These are phyloP conservation scores for Ceratobasidium sp. DNA, from an alignment of 1,284 basidiomycete genomes.

Conservation along the genomic window DNA sequence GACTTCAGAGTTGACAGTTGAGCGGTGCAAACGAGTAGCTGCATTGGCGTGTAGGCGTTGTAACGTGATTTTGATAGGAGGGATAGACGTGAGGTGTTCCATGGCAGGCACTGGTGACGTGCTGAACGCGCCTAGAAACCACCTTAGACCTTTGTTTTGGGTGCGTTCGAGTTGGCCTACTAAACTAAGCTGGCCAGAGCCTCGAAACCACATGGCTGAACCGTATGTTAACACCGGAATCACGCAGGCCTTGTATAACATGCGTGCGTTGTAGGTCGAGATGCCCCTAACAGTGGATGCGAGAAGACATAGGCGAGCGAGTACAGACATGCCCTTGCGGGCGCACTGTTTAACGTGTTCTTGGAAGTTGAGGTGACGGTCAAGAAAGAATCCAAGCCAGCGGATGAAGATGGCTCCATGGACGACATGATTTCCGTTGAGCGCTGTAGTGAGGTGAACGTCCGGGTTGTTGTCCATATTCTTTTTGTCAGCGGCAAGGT, in stretches of 20 bases:
- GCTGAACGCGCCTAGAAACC: not conserved
- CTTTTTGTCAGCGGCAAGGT: not conserved
- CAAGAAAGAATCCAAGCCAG: slow-evolving; percentile 40
- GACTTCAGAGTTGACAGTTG: not conserved
- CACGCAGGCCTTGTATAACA: not conserved
- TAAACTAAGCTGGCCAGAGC: too few species aligned
- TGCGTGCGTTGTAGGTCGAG: not conserved
- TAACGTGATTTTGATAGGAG: not conserved
- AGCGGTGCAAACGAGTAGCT: not conserved
- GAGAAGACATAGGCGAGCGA: slow-evolving; percentile 35
- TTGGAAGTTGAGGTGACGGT: slow-evolving; percentile 30
- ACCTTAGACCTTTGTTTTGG: not conserved
- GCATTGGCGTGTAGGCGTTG: not conserved
- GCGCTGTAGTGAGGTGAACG: not conserved
- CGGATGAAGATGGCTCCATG: not conserved
- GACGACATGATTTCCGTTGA: not conserved
- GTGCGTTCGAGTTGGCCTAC: not conserved
- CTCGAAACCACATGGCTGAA: not conserved
- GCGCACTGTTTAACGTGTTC: not conserved
- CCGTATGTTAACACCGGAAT: slow-evolving; percentile 3
- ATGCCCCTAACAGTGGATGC: not conserved
- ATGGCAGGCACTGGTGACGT: not conserved
- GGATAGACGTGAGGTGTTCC: not conserved
- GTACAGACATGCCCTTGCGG: not conserved
- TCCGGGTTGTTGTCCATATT: not conserved